A percentile compares a stretch with the other conserved stretches of the same genome.
Evolutionary conservation across 768 basidiomycete genomes (phyloP).

Genomic region (Scleroderma citrinum): DNA sequence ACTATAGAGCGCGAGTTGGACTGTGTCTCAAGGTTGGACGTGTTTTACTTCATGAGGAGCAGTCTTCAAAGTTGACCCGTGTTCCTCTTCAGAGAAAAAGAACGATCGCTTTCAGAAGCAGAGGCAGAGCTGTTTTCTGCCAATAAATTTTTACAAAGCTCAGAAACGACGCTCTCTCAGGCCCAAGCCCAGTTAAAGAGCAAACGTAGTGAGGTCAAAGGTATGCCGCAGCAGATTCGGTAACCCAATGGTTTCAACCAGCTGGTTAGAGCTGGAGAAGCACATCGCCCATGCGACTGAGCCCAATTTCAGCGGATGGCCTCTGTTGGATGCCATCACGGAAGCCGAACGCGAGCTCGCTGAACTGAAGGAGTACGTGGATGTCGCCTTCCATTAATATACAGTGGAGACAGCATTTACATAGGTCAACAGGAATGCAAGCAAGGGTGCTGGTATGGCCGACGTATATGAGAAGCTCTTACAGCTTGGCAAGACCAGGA

Average conservation of each 20-base stretch:
- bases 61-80: background rate
- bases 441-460: slow-evolving; percentile 30
- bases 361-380: slow-evolving; percentile 15
- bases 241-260: background rate
- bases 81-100: slow-evolving; percentile 52
- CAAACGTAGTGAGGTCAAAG: slow-evolving; percentile 57
- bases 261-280: slow-evolving; percentile 44
- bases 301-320: slow-evolving; percentile 21
- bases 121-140: slow-evolving; percentile 32
- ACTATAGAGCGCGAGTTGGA: slow-evolving; percentile 74
- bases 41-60: background rate
- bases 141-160: slow-evolving; percentile 54
- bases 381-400: background rate
- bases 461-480: slow-evolving; percentile 52
- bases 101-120: slow-evolving; percentile 44
- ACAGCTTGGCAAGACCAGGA: slow-evolving; percentile 51
- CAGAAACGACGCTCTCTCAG: slow-evolving; percentile 57
- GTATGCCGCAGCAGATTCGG: slow-evolving; percentile 32
- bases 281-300: slow-evolving; percentile 35
- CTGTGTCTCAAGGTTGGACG: slow-evolving; percentile 48
- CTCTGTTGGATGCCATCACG: slow-evolving; percentile 45
- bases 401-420: background rate
- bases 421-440: slow-evolving; percentile 9
- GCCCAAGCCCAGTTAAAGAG: slow-evolving; percentile 54
- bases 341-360: slow-evolving; percentile 22